phyloP scores from a whole-genome alignment of 768 basidiomycete species.

The Rhizopogon rudus region DNA sequence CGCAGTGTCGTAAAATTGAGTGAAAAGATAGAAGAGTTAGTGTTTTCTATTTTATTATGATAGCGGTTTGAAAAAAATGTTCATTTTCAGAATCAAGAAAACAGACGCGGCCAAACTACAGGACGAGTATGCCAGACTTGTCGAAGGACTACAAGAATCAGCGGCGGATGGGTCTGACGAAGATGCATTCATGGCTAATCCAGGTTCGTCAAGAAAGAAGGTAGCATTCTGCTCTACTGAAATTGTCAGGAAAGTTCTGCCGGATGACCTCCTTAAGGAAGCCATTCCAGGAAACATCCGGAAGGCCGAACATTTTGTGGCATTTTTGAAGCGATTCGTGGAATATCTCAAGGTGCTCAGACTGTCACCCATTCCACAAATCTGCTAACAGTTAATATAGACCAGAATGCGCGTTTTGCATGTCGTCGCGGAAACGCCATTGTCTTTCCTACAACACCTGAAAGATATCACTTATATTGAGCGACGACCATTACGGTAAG shows the following conservation, averaged over 20 bases:
- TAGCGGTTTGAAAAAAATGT: background rate
- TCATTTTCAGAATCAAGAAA: constrained; percentile 72
- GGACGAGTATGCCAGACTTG: constrained; percentile 93
- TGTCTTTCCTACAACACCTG: constrained; percentile 94
- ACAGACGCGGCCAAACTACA: constrained; percentile 93
- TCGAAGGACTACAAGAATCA: constrained; percentile 87
- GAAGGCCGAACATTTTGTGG: constrained; percentile 98
- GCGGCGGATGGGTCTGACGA: constrained; percentile 52
- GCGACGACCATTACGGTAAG: constrained; percentile 81
- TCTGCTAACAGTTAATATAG: constrained; percentile 36
- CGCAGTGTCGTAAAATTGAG: constrained; percentile 82
- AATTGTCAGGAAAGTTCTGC: constrained; percentile 56
- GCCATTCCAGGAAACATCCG: constrained; percentile 97
- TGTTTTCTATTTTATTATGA: constrained; percentile 2
- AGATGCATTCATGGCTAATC: constrained; percentile 86
- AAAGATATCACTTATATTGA: constrained; percentile 99
- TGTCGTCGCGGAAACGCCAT: constrained; percentile 96
- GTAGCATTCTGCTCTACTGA: background rate
- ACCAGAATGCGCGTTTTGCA: constrained; percentile 99
- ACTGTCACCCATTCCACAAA: background rate
- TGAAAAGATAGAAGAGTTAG: constrained; percentile 94
- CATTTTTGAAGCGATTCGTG: constrained; percentile 95
- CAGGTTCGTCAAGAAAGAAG: constrained; percentile 45
- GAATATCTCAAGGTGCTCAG: constrained; percentile 90
- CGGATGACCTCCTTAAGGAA: constrained; percentile 91